Evolutionary conservation across 129 eudicot species (phyloP).

Genomic region (Pulicaria dysenterica): DNA sequence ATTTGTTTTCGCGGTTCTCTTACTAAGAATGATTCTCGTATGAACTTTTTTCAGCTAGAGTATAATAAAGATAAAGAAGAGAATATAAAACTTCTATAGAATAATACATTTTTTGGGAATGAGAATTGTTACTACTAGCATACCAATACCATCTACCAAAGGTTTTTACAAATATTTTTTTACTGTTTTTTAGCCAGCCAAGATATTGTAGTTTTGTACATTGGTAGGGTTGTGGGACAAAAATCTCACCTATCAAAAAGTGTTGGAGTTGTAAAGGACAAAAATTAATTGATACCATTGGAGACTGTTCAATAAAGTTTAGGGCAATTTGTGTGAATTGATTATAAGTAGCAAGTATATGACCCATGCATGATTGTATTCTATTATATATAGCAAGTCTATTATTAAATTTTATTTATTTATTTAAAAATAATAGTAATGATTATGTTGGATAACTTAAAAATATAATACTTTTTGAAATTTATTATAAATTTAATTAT

Average conservation of each 20-base stretch:
- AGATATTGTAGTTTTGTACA: constrained; percentile 27
- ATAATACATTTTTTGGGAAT: constrained; percentile 19
- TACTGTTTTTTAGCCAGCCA: constrained; percentile 20
- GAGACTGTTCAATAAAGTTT: constrained; percentile 32
- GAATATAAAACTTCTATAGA: not conserved
- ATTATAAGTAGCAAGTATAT: constrained; percentile 10
- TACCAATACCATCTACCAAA: constrained; percentile 17
- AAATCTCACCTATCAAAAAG: constrained; percentile 23
- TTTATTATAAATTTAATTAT: not conserved
- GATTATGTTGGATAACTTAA: not conserved
- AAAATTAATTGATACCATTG: constrained; percentile 34
- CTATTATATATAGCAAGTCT: not conserved
- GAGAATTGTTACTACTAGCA: constrained; percentile 8
- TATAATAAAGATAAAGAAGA: not conserved
- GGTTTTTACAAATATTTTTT: constrained; percentile 8
- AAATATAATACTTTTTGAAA: not conserved
- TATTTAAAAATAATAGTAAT: not conserved
- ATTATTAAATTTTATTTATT: not conserved
- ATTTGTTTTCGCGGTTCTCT: too few species aligned
- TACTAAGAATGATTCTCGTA: not conserved
- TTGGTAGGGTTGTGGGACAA: constrained; percentile 39
- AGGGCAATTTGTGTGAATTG: constrained; percentile 26
- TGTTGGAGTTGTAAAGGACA: constrained; percentile 35
- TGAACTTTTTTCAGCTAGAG: not conserved
- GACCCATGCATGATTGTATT: not conserved